Conservation (phyloP, 345 rosid species). For the Euphorbia pulcherrima region DNA sequence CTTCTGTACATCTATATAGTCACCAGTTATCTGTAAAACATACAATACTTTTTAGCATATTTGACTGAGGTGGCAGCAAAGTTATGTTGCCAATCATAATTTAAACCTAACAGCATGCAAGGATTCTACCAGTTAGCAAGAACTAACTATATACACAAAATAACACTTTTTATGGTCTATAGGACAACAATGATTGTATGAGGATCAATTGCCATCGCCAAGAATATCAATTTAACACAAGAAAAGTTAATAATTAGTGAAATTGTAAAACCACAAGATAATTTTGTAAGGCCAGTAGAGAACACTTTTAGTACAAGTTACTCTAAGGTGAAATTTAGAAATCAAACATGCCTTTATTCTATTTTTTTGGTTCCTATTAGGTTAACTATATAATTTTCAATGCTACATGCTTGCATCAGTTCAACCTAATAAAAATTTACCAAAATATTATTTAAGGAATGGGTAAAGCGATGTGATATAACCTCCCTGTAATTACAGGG, state of each 20-base stretch:
- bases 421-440: neutral
- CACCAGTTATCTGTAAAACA: slow-evolving; percentile 42
- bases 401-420: neutral
- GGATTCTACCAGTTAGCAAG: slow-evolving; percentile 2
- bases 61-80: slow-evolving; percentile 12
- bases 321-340: neutral
- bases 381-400: neutral
- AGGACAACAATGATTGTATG: neutral
- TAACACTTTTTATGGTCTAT: neutral
- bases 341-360: neutral
- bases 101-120: neutral
- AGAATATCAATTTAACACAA: slow-evolving; percentile 3
- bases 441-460: neutral
- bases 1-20: slow-evolving; percentile 37
- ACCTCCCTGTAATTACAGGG: too few relatives aligned
- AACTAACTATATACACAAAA: neutral
- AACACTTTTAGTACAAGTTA: neutral
- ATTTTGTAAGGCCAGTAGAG: neutral
- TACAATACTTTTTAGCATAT: neutral
- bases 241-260: neutral
- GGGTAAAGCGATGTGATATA: neutral
- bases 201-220: neutral
- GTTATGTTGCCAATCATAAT: neutral
- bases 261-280: neutral
- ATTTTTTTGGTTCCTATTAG: neutral